Evolutionary conservation across 1,139 yeast species (phyloP), one percentile per base, ranked within the genome.

Genomic region (Lizanozyma gosingica): DNA sequence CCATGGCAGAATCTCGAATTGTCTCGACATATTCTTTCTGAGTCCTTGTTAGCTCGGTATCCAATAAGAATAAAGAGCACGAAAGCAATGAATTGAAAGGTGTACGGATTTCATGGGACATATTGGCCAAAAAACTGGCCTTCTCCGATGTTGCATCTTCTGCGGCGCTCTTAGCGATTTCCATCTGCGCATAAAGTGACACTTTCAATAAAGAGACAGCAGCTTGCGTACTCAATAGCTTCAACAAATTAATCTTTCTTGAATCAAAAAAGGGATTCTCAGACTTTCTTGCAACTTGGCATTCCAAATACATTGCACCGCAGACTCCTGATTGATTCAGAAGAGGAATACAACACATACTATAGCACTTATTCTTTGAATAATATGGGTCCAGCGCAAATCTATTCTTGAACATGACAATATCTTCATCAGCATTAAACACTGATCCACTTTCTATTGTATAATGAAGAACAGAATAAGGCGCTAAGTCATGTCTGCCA

Each of bases 131-230:
- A 47, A 76, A 76, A 40, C 76, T 69, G 1, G 80, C 78, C 56
- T 73, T 76, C 47, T 74, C 80, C 3, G 73, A 76, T 0, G 79
- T 76, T 1, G 81, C 80, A 41, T 73, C 79, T 47, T 76, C 80
- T 1, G 81, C 81, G 2, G 78, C 73, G 44, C 64, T 60, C 50
- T 73, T 75, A 3, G 81, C 80, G 18, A 67, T 45, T 48, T 70
- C 75, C 71, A 76, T 71, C 47, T 72, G 76, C 9, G 63, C 55
- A 47, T 73, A 74, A 15, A 76, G 53, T 33, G 63, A 60, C 0
- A 77, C 70, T 43, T 76, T 75, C 17, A 70, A 72, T 32, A 76
- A 56, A 1, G 80, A 69, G 17, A 75, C 77, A 0, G 78, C 75
- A 3, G 79, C 78, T 48, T 75, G 80, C 0, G 76, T 66, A 45